Evolutionary conservation across 441 rosid species (phyloP), one percentile per base, ranked within the genome.

Genomic region (Viola pubescens): DNA sequence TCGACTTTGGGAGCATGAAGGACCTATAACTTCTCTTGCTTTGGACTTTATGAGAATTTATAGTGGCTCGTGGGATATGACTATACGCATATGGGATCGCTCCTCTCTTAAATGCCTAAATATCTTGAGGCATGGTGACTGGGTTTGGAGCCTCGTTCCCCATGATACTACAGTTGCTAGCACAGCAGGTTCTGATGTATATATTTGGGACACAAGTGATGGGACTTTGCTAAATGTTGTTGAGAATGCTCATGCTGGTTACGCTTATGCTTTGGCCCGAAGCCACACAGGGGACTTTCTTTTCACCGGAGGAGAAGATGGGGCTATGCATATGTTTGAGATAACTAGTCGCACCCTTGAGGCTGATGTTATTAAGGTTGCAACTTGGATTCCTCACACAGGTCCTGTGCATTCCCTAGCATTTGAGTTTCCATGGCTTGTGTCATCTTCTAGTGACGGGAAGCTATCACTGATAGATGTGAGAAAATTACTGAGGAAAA

Each of bases 361-460:
- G 45, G 58, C 73, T 55, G 66, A 71, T 46, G 65, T 72, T 40
- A 59, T 73, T 45, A 81, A 70, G 67, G 70, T 91, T 50, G 91
- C 97, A 13, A 80, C 91, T 26, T 91, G 98, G 97, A 62, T 77
- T 69, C 89, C 97, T 59, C 97, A 89, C 71, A 62, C 85, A 6
- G 91, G 97, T 56, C 83, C 97, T 47, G 86, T 91, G 4, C 54
- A 82, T 63, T 81, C 94, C 48, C 87, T 91, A 59, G 87, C 97
- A 5, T 89, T 91, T 55, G 97, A 91, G 81, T 91, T 89, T 67
- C 98, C 98, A 4, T 91, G 98, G 98, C 95, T 91, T 65, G 94
- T 91, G 66, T 87, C 95, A 43, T 89, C 95, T 56, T 84, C 97
- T 12, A 72, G 87, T 65, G 97, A 92, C 6, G 95, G 95, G 45